Evolutionary conservation across 192 early-diverging fungal genomes (phyloP).

Genomic region (Backusella psychrophila): DNA sequence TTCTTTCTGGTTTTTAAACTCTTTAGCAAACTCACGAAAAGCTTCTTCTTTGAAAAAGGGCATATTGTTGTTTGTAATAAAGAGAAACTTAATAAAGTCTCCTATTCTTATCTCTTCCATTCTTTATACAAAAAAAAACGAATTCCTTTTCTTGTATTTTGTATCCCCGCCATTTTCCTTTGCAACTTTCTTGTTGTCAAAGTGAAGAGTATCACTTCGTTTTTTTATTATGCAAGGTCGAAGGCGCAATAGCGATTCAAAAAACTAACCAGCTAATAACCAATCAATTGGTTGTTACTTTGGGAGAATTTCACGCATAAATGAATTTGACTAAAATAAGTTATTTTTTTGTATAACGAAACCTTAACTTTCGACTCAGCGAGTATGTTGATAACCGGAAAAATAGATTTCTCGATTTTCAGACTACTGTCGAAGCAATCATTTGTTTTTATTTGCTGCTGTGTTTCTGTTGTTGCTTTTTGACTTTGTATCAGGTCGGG

Average conservation of each 20-base stretch:
- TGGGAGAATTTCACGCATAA: neutral
- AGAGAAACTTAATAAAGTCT: neutral
- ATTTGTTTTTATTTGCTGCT: neutral
- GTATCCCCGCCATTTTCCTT: neutral
- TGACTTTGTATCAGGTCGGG: neutral
- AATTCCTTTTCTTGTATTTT: conserved; percentile 1
- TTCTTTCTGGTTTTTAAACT: conserved; percentile 22
- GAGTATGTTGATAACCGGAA: neutral
- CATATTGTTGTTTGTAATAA: neutral
- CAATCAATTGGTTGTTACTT: neutral
- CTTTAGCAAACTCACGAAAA: conserved; percentile 17
- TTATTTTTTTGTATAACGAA: neutral
- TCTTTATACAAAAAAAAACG: neutral
- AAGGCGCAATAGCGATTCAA: neutral
- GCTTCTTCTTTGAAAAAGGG: conserved; percentile 4
- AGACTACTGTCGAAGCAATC: neutral
- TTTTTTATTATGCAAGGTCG: neutral
- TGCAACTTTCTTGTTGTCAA: neutral
- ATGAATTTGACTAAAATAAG: conserved; percentile 1
- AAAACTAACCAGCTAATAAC: neutral
- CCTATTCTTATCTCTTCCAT: neutral
- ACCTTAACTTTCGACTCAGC: neutral
- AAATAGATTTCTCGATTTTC: conserved; percentile 1
- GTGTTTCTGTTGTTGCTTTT: neutral
- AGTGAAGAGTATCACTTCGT: neutral